These are phyloP conservation scores for Pythium oligandrum DNA, from an alignment of 352 stramenopile genomes.

Conservation along the genomic window DNA sequence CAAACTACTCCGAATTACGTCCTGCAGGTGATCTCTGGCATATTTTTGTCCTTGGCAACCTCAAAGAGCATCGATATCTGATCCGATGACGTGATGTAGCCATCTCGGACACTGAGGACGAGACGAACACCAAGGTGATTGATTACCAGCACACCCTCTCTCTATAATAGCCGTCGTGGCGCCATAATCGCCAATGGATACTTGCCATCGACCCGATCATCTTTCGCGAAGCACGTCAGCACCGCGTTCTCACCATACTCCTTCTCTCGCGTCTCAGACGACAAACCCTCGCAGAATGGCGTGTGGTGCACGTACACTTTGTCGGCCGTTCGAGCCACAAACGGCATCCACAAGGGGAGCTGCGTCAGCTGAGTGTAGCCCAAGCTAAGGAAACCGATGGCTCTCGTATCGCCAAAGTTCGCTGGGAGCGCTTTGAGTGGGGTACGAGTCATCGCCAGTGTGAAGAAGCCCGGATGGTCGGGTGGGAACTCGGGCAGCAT, in stretches of 20 bases:
- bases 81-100: too few species aligned
- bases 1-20: too few species aligned
- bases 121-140: too few species aligned
- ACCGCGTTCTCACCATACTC: not conserved
- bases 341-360: slow-evolving; percentile 15
- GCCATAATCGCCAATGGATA: slow-evolving; percentile 16
- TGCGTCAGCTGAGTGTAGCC: slow-evolving; percentile 11
- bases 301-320: slow-evolving; percentile 24
- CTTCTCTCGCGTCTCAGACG: not conserved
- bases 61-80: too few species aligned
- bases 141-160: too few species aligned
- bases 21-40: too few species aligned
- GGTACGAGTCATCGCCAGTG: slow-evolving; percentile 23
- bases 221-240: slow-evolving; percentile 13
- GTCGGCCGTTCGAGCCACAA: slow-evolving; percentile 14
- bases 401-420: slow-evolving; percentile 1
- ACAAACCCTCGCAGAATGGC: slow-evolving; percentile 22
- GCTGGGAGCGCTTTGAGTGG: slow-evolving; percentile 13
- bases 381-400: slow-evolving; percentile 18
- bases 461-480: slow-evolving; percentile 11
- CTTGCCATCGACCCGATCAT: slow-evolving; percentile 7
- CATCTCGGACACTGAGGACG: too few species aligned
- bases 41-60: too few species aligned
- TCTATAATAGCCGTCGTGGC: slow-evolving; percentile 1
- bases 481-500: slow-evolving; percentile 5